phyloP scores from a whole-genome alignment of 768 basidiomycete genomes.

The Panaeolus cyanescens region DNA sequence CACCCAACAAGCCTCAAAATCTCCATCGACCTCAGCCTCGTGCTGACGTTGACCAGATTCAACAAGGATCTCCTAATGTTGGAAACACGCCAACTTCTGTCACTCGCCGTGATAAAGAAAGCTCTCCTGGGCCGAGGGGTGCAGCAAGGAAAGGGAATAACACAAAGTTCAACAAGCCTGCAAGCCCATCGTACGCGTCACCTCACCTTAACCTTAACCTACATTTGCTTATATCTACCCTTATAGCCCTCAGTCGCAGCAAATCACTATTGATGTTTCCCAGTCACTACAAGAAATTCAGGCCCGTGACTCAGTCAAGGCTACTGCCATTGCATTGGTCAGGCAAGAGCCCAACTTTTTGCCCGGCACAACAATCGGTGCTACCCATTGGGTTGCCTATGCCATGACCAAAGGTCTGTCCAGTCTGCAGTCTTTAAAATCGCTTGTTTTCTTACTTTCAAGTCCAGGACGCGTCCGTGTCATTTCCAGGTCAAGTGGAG shows the following conservation, averaged over 20 bases:
- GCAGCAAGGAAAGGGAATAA: constrained; percentile 37
- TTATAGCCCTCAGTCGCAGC: constrained; percentile 62
- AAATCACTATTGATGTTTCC: constrained; percentile 74
- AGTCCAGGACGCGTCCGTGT: constrained; percentile 76
- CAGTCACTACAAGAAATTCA: constrained; percentile 74
- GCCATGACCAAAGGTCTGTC: constrained; percentile 81
- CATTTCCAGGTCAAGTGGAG: constrained; percentile 86
- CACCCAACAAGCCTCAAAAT: constrained; percentile 62
- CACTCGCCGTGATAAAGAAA: constrained; percentile 66
- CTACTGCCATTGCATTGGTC: constrained; percentile 88
- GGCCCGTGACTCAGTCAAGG: constrained; percentile 78
- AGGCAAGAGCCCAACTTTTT: constrained; percentile 84
- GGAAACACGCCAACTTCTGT: constrained; percentile 22
- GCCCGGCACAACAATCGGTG: constrained; percentile 86
- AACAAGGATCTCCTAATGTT: constrained; percentile 29
- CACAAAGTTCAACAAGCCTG: constrained; percentile 47
- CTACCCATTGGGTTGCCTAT: constrained; percentile 91
- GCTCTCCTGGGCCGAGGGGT: constrained; percentile 65
- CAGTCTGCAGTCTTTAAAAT: neutral
- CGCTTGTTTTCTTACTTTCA: neutral
- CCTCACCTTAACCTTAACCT: constrained; percentile 7
- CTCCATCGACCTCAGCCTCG: constrained; percentile 52
- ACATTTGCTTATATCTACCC: neutral
- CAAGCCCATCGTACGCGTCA: constrained; percentile 57
- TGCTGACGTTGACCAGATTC: constrained; percentile 49